Percentiles rank a stretch among this genome's conserved stretches.
Conservation (phyloP, 192 early-diverging fungal species). For the Linderina pennispora region DNA sequence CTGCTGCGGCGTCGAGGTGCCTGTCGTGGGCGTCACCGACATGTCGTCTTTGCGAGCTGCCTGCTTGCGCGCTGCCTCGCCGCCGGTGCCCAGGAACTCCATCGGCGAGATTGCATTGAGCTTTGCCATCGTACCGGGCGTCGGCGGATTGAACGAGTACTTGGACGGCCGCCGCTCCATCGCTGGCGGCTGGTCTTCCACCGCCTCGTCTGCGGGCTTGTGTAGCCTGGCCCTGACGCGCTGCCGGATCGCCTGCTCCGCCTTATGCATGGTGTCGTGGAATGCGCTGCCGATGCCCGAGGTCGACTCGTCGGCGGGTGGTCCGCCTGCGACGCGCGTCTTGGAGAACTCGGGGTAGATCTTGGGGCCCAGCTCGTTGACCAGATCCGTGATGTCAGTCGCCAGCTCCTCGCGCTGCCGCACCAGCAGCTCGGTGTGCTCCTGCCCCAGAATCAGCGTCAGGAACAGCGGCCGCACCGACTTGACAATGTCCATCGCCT, state of each 20-base stretch:
- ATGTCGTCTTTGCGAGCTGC: too few species aligned
- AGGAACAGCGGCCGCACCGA: conserved; percentile 83
- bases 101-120: conserved; percentile 47
- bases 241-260: conserved; percentile 35
- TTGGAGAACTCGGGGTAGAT: conserved; percentile 69
- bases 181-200: background rate
- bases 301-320: conserved; percentile 11
- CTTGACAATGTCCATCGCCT: conserved; percentile 67
- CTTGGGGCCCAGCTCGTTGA: conserved; percentile 81
- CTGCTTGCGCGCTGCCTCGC: background rate
- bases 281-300: conserved; percentile 23
- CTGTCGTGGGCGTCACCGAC: too few species aligned
- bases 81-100: conserved; percentile 25
- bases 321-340: conserved; percentile 13
- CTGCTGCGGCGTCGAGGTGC: background rate
- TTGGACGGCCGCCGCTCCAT: conserved; percentile 12
- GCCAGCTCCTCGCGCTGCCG: conserved; percentile 65
- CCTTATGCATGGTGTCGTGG: conserved; percentile 27
- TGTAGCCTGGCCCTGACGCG: conserved; percentile 3
- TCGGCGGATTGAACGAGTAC: conserved; percentile 43
- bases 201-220: background rate
- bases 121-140: conserved; percentile 42
- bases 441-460: conserved; percentile 51
- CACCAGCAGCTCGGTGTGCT: conserved; percentile 59
- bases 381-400: conserved; percentile 66